Percentiles rank a stretch among this genome's conserved stretches.
These are phyloP conservation scores for Ganoderma boninense DNA, from an alignment of 1,284 basidiomycete genomes.

Conservation along the genomic window DNA sequence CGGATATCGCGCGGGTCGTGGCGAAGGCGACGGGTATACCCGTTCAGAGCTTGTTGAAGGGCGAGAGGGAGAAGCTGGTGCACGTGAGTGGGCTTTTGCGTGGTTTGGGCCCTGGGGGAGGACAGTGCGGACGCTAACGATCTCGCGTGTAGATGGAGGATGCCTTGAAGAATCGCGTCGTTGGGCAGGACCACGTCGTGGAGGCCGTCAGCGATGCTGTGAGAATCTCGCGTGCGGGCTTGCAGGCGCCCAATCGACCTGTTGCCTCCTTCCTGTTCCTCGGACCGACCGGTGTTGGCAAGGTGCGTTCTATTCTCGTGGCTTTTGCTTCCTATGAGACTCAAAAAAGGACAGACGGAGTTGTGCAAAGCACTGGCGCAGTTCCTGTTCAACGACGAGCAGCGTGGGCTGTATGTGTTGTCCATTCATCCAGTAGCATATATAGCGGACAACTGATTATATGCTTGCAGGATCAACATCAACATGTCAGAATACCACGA, in stretches of 20 bases:
- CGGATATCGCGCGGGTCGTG: constrained; percentile 89
- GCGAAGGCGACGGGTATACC: constrained; percentile 94
- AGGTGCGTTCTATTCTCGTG: constrained; percentile 50
- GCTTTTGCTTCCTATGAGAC: not conserved
- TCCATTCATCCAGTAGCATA: not conserved
- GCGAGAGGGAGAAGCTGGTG: constrained; percentile 91
- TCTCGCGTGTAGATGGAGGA: constrained; percentile 80
- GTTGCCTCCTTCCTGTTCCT: constrained; percentile 94
- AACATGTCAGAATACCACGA: constrained; percentile 96
- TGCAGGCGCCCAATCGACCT: constrained; percentile 88
- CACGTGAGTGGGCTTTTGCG: constrained; percentile 60
- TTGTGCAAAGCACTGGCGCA: constrained; percentile 87
- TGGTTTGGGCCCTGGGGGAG: not conserved
- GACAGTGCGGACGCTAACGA: not conserved
- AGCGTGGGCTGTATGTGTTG: constrained; percentile 74
- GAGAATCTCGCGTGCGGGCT: constrained; percentile 88
- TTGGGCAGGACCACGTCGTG: constrained; percentile 91
- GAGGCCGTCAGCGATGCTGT: constrained; percentile 87
- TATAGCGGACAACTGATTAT: not conserved
- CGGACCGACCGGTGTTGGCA: constrained; percentile 88
- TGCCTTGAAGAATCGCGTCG: constrained; percentile 75
- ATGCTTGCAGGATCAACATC: constrained; percentile 73
- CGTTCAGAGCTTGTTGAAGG: constrained; percentile 87
- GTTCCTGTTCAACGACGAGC: constrained; percentile 91
- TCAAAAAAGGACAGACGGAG: constrained; percentile 67